Percentiles rank a stretch among this genome's conserved stretches.
Conservation (phyloP, 768 basidiomycete species). For the Rhizopogon sp. region DNA sequence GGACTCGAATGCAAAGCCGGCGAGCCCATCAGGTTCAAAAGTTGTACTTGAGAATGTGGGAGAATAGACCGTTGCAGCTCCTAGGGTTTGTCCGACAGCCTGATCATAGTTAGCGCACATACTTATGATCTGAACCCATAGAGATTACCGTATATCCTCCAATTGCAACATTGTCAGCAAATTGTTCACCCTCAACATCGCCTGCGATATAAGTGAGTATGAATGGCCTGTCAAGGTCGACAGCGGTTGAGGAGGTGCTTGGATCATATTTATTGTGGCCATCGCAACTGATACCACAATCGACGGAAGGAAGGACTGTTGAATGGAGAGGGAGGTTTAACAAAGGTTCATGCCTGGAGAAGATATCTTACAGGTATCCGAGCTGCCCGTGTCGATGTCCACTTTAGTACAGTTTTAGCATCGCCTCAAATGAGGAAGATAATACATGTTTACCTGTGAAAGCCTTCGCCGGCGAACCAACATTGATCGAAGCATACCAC, state of each 20-base stretch:
- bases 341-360: too few species aligned
- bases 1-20: constrained; percentile 37
- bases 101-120: constrained; percentile 8
- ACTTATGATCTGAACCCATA: not conserved
- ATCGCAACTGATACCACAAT: constrained; percentile 24
- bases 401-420: constrained; percentile 21
- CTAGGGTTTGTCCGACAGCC: constrained; percentile 37
- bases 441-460: constrained; percentile 33
- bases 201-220: constrained; percentile 34
- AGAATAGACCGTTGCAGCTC: constrained; percentile 37
- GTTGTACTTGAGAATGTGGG: constrained; percentile 16
- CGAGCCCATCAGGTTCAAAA: constrained; percentile 35
- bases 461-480: constrained; percentile 41
- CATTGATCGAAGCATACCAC: constrained; percentile 42
- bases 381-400: constrained; percentile 47
- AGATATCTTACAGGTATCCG: constrained; percentile 30
- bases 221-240: constrained; percentile 24
- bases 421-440: not conserved
- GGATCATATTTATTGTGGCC: constrained; percentile 28
- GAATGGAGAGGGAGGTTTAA: constrained; percentile 27
- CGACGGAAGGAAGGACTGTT: constrained; percentile 37
- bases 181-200: constrained; percentile 32
- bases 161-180: constrained; percentile 38
- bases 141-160: constrained; percentile 29
- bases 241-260: constrained; percentile 27